Base-by-base conservation (phyloP, 352 stramenopile species). In the Globisporangium cylindrosporum region DNA sequence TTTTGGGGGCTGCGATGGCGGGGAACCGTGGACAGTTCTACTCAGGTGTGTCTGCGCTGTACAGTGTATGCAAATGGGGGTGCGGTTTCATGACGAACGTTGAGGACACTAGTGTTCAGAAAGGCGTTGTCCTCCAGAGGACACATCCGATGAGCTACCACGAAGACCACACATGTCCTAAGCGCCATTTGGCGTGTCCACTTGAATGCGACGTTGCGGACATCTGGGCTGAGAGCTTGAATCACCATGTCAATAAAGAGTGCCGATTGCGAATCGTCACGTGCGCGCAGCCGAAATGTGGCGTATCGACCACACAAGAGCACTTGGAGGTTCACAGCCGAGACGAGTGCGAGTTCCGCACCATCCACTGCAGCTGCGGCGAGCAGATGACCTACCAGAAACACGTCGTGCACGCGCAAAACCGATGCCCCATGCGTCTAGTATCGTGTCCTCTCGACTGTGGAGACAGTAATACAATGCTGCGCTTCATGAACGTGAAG, bases 21-120 rank as follows among this genome's bases (percentile, higher is more conserved):
- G 82, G 80, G 2, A 77, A 73, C 22, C 80, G 73, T 24, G 76
- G 71, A 5, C 68, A 73, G 14, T 71, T 80, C 8, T 78, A 82
- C 36, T 69, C 67, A 25, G 75, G 68, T 14, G 55, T 68, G 22
- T 87, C 76, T 14, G 80, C 74, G 6, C 49, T 88, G 18, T 86
- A 80, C 32, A 76, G 79, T 0, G 74, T 89, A 0, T 92, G 84
- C 53, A 86, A 86, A 38, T 90, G 81, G 80, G 84, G 82, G 20
- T 92, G 84, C 24, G 80, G 84, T 5, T 82, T 89, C 62, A 79
- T 92, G 75, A 61, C 73, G 14, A 51, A 59, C 4, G 64, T 68
- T 3, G 67, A 81, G 1, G 76, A 58, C 15, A 72, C 86, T 55
- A 29, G 64, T 0, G 74, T 81, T 2, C 64, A 48, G n/a, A 22